Evolutionary conservation across 805 yeast species (phyloP).

Genomic region (Suhomyces kilbournensis): DNA sequence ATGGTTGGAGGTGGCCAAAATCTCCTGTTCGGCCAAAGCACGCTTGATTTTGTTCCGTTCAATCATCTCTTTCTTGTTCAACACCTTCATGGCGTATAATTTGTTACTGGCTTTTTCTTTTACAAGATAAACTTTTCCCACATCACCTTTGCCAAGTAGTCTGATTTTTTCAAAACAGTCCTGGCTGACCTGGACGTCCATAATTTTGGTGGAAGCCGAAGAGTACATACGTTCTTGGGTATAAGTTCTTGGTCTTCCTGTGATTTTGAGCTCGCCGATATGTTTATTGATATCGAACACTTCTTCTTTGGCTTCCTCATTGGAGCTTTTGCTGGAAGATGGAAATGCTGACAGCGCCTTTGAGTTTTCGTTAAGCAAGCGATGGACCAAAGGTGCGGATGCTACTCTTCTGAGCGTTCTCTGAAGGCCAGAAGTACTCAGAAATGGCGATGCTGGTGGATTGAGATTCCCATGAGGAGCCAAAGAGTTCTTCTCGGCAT

Average conservation of each 20-base stretch:
- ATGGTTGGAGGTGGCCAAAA: slow-evolving; percentile 89
- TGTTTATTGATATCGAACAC: slow-evolving; percentile 44
- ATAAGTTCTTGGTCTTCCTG: slow-evolving; percentile 36
- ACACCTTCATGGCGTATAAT: slow-evolving; percentile 88
- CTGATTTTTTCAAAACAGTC: slow-evolving; percentile 84
- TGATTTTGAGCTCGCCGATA: slow-evolving; percentile 40
- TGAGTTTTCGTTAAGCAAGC: slow-evolving; percentile 25
- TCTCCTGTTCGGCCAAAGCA: slow-evolving; percentile 95
- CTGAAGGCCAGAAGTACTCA: slow-evolving; percentile 19
- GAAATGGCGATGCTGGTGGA: slow-evolving; percentile 9
- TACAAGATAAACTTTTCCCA: slow-evolving; percentile 93
- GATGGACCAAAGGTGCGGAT: slow-evolving; percentile 69
- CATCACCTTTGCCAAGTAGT: slow-evolving; percentile 95
- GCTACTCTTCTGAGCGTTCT: slow-evolving; percentile 68
- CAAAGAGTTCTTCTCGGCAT: background rate
- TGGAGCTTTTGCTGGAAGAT: background rate
- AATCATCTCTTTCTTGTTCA: slow-evolving; percentile 90
- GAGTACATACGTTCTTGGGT: slow-evolving; percentile 62
- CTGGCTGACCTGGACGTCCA: slow-evolving; percentile 80
- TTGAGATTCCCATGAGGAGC: slow-evolving; percentile 9
- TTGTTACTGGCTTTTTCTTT: slow-evolving; percentile 72
- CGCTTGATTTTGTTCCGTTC: slow-evolving; percentile 92
- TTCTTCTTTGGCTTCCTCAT: slow-evolving; percentile 23
- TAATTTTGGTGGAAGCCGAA: slow-evolving; percentile 67
- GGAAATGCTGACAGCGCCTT: slow-evolving; percentile 6